Conservation (phyloP, 2,329 filamentous ascomycete species). For the Rosellinia necatrix region DNA sequence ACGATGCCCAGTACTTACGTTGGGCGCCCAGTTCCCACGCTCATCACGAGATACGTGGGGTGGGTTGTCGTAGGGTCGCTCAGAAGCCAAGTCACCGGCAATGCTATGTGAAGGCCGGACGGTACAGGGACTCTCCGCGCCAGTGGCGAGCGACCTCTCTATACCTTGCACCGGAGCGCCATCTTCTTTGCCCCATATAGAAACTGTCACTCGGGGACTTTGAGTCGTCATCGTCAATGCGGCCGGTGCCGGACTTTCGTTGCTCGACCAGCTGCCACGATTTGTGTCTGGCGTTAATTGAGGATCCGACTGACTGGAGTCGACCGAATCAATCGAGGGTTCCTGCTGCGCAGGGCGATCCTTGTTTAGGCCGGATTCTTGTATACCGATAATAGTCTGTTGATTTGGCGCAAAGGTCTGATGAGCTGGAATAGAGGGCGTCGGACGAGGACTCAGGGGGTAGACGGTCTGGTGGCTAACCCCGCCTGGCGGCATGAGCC, state of each 20-base stretch:
- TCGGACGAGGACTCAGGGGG: constrained; percentile 58
- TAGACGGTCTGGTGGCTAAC: constrained; percentile 33
- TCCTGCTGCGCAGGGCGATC: constrained; percentile 49
- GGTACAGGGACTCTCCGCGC: constrained; percentile 40
- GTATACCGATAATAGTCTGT: constrained; percentile 4
- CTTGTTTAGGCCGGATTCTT: constrained; percentile 46
- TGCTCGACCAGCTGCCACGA: constrained; percentile 55
- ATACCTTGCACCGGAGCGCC: constrained; percentile 43
- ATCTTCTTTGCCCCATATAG: constrained; percentile 56
- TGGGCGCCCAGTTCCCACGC: constrained; percentile 48
- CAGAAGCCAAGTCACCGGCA: constrained; percentile 45
- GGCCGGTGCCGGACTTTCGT: constrained; percentile 50
- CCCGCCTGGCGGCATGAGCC: constrained; percentile 21
- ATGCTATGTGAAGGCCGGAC: constrained; percentile 42
- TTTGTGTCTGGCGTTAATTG: constrained; percentile 57
- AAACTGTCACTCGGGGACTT: constrained; percentile 62
- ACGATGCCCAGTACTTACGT: constrained; percentile 46
- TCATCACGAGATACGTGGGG: constrained; percentile 45
- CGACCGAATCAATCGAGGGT: constrained; percentile 39
- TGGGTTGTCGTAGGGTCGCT: constrained; percentile 27
- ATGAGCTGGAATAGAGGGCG: constrained; percentile 52
- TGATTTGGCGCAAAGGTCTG: constrained; percentile 42
- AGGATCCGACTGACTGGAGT: constrained; percentile 40
- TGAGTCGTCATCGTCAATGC: constrained; percentile 49
- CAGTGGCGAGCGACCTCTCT: constrained; percentile 45